phyloP scores from a whole-genome alignment of 2,329 filamentous ascomycete species.

The Fusarium albidum region DNA sequence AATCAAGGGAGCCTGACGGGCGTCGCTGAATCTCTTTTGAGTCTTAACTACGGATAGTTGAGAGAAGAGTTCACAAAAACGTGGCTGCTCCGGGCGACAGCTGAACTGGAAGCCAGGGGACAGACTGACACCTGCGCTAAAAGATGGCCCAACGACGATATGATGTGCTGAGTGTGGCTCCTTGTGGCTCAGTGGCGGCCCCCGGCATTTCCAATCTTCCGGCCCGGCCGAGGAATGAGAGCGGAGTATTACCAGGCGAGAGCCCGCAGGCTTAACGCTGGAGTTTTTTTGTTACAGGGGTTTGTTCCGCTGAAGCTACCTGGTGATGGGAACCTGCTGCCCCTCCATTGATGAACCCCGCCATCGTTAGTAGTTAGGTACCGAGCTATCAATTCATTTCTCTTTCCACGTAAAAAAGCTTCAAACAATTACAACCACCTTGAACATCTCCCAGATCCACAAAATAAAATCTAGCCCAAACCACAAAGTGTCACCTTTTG shows the following conservation, averaged over 20 bases:
- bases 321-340: slow-evolving; percentile 7
- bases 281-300: background rate
- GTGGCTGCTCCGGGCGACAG: background rate
- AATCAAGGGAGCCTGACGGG: background rate
- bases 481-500: background rate
- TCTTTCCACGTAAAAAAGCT: slow-evolving; percentile 20
- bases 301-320: slow-evolving; percentile 10
- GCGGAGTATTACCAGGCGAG: background rate
- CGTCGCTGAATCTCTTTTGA: background rate
- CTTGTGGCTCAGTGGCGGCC: background rate
- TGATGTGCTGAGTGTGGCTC: slow-evolving; percentile 9
- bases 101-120: slow-evolving; percentile 4
- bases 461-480: background rate
- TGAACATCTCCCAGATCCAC: background rate
- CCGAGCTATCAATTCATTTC: slow-evolving; percentile 13
- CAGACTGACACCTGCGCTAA: slow-evolving; percentile 10
- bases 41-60: too few relatives aligned
- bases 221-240: background rate
- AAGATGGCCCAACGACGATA: background rate
- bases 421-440: background rate
- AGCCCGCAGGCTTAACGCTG: background rate
- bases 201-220: slow-evolving; percentile 5
- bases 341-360: slow-evolving; percentile 31
- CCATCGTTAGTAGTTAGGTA: too few relatives aligned
- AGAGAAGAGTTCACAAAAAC: background rate